Conservation (phyloP, 768 basidiomycete genomes). For the Trametes punicea region DNA sequence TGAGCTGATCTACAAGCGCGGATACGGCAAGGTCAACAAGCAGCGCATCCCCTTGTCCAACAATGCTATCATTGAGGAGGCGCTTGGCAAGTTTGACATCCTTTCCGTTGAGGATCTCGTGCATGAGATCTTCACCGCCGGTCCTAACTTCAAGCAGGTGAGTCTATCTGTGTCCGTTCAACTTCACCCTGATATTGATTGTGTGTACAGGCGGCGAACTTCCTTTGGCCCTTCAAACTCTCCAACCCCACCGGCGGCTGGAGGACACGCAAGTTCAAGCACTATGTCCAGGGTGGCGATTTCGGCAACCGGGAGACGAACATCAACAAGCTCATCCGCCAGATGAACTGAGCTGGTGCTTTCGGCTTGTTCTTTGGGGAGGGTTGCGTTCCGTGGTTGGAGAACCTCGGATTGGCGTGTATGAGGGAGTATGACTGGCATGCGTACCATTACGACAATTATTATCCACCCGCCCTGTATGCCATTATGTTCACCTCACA, state of each 20-base stretch:
- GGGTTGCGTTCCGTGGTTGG: conserved; percentile 3
- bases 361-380: background rate
- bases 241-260: conserved; percentile 99
- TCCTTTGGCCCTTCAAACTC: conserved; percentile 99
- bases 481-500: conserved; percentile 28
- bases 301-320: conserved; percentile 94
- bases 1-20: conserved; percentile 98
- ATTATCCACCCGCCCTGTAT: conserved; percentile 25
- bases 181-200: background rate
- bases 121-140: conserved; percentile 92
- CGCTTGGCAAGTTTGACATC: conserved; percentile 92
- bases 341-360: conserved; percentile 68
- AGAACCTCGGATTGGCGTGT: conserved; percentile 15
- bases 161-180: conserved; percentile 25
- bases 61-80: conserved; percentile 89
- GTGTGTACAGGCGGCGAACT: conserved; percentile 70
- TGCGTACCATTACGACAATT: conserved; percentile 21
- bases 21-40: conserved; percentile 97
- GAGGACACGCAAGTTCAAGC: conserved; percentile 97
- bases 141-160: conserved; percentile 99
- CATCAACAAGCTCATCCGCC: conserved; percentile 97
- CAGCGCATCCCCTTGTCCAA: conserved; percentile 94
- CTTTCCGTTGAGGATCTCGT: conserved; percentile 97
- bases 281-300: conserved; percentile 94
- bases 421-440: conserved; percentile 26